A percentile compares a stretch with the other conserved stretches of the same genome.
Conservation (phyloP, 441 rosid species). For the Erodium texanum region DNA sequence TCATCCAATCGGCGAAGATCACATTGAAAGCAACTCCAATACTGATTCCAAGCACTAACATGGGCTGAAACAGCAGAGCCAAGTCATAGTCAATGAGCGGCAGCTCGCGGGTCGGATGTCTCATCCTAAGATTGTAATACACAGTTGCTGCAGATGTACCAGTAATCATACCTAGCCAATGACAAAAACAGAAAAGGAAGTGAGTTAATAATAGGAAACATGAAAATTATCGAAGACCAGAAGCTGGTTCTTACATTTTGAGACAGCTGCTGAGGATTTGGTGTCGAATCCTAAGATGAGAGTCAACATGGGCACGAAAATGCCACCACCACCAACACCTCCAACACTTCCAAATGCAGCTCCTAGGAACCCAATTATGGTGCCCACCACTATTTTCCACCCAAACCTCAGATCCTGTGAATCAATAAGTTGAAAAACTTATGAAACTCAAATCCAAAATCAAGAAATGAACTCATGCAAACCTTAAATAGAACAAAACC, state of each 20-base stretch:
- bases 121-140: constrained; percentile 49
- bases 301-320: constrained; percentile 38
- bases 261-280: constrained; percentile 35
- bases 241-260: constrained; percentile 26
- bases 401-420: constrained; percentile 29
- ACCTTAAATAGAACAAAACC: too few species aligned
- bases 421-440: too few species aligned
- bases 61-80: constrained; percentile 64
- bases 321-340: constrained; percentile 40
- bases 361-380: constrained; percentile 34
- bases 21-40: constrained; percentile 61
- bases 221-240: too few species aligned
- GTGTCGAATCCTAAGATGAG: constrained; percentile 33
- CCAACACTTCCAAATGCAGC: constrained; percentile 41
- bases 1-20: constrained; percentile 68
- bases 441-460: too few species aligned
- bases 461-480: too few species aligned
- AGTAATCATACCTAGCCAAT: constrained; percentile 58
- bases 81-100: constrained; percentile 66
- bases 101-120: constrained; percentile 63
- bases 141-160: constrained; percentile 61
- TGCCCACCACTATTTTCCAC: constrained; percentile 30
- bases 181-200: background rate
- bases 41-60: constrained; percentile 72
- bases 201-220: background rate